A percentile compares a stretch with the other conserved stretches of the same genome.
phyloP scores from a whole-genome alignment of 768 basidiomycete genomes.

The Collybiopsis luxurians region DNA sequence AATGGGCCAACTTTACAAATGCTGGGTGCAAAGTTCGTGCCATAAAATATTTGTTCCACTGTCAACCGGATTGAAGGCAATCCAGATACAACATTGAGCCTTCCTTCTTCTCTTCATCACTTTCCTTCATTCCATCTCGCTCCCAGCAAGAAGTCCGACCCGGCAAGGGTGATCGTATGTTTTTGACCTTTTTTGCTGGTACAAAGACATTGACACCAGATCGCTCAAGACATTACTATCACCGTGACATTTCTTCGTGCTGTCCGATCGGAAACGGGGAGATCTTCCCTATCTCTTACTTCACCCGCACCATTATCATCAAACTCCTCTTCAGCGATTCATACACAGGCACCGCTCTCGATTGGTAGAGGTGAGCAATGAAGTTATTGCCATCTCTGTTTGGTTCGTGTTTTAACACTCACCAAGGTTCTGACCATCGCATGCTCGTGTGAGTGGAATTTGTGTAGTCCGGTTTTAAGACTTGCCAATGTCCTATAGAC shows the following conservation, averaged over 20 bases:
- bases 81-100: slow-evolving; percentile 55
- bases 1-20: slow-evolving; percentile 51
- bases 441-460: too few species aligned
- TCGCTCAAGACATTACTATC: slow-evolving; percentile 50
- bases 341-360: slow-evolving; percentile 49
- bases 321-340: slow-evolving; percentile 32
- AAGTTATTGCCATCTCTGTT: too few species aligned
- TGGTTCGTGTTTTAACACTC: neutral
- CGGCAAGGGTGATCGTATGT: slow-evolving; percentile 51
- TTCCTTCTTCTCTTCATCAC: slow-evolving; percentile 61
- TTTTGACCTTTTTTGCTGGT: neutral
- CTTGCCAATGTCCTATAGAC: too few species aligned
- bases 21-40: slow-evolving; percentile 49
- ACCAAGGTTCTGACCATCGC: slow-evolving; percentile 9
- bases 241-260: slow-evolving; percentile 50
- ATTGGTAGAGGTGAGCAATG: slow-evolving; percentile 34
- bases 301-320: slow-evolving; percentile 16
- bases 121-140: slow-evolving; percentile 67
- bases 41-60: too few species aligned
- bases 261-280: slow-evolving; percentile 19
- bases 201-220: neutral
- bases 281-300: slow-evolving; percentile 12
- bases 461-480: too few species aligned
- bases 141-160: slow-evolving; percentile 48
- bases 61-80: neutral